Evolutionary conservation across 2,329 filamentous ascomycete species (phyloP), one percentile per base, ranked within the genome.

Genomic region (Microcyclospora tardicrescens): DNA sequence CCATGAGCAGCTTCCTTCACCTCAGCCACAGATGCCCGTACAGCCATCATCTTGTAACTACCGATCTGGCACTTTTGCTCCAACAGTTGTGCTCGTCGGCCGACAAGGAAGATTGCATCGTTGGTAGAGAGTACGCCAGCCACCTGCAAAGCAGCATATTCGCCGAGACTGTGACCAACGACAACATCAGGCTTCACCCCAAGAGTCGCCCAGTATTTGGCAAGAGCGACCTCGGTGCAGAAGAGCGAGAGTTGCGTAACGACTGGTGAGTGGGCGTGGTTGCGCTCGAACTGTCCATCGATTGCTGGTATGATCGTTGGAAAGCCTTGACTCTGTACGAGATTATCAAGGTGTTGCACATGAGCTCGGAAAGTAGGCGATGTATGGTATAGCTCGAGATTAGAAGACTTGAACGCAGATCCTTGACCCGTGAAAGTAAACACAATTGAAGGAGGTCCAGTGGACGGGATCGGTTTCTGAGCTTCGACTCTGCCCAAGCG

Each of bases 351-450:
- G 6, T 48, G 45, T 1, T 47, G 32, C 10, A 64, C 51, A 1
- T 60, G 43, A 2, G 42, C 28, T 3, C 56, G 48, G 51, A 61
- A 64, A 6, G 37, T 35, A 10, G 47, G 38, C 1, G 41, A 38
- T 6, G 52, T 31, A 16, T 54, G 30, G 41, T 56, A 64, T 1
- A 65, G 46, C 36, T 61, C 43, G 16, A 43, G 35, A 16, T 51
- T 53, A 37, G 51, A 50, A 5, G 36, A 38, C 10, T 38, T 37
- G 37, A 58, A 49, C 1, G 39, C 48, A 2, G 54, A 41, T 3
- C 61, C 61, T 45, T 62, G 59, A 6, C 60, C 60, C 15, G 61
- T 62, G 42, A 63, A 63, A 10, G 49, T 44, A 40, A 69, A 66
- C 0, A n/a, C 28, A 30, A 30, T n/a, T 30, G 10, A n/a, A n/a